A percentile compares a stretch with the other conserved stretches of the same genome.
Evolutionary conservation across 768 basidiomycete species (phyloP).

Genomic region (Leccinellum luteum): DNA sequence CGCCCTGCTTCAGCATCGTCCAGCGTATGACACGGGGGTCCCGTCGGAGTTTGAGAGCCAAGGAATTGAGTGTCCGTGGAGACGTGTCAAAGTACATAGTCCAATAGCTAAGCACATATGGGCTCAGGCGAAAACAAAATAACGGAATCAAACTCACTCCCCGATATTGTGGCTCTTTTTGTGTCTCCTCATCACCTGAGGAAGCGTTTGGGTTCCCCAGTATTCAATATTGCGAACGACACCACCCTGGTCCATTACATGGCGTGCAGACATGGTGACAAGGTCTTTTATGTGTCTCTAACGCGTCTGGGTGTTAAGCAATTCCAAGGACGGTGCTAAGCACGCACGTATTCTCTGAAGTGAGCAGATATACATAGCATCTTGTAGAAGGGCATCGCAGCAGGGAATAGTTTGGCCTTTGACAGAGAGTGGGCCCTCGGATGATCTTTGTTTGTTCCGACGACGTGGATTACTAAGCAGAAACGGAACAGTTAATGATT

Average conservation of each 20-base stretch:
- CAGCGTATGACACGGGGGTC: slow-evolving; percentile 85
- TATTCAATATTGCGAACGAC: slow-evolving; percentile 79
- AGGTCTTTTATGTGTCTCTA: slow-evolving; percentile 75
- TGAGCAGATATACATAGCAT: slow-evolving; percentile 83
- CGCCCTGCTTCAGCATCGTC: slow-evolving; percentile 76
- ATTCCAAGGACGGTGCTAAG: background rate
- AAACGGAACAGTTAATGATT: background rate
- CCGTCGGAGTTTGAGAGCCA: slow-evolving; percentile 66
- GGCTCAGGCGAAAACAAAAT: slow-evolving; percentile 2
- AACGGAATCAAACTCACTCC: slow-evolving; percentile 60
- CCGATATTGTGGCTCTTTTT: slow-evolving; percentile 54
- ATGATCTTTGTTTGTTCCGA: background rate
- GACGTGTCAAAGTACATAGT: slow-evolving; percentile 88
- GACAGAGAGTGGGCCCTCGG: background rate
- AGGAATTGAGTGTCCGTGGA: slow-evolving; percentile 59
- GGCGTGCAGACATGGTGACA: slow-evolving; percentile 65
- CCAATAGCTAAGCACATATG: slow-evolving; percentile 64
- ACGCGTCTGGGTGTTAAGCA: background rate
- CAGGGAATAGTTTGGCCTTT: background rate
- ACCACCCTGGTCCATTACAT: slow-evolving; percentile 72
- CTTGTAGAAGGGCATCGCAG: slow-evolving; percentile 81
- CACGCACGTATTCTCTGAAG: slow-evolving; percentile 62
- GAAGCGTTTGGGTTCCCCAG: slow-evolving; percentile 70
- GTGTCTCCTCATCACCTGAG: slow-evolving; percentile 69
- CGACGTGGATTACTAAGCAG: slow-evolving; percentile 18